Conservation (phyloP, 2,329 filamentous ascomycete genomes). For the Falciphora oryzae region DNA sequence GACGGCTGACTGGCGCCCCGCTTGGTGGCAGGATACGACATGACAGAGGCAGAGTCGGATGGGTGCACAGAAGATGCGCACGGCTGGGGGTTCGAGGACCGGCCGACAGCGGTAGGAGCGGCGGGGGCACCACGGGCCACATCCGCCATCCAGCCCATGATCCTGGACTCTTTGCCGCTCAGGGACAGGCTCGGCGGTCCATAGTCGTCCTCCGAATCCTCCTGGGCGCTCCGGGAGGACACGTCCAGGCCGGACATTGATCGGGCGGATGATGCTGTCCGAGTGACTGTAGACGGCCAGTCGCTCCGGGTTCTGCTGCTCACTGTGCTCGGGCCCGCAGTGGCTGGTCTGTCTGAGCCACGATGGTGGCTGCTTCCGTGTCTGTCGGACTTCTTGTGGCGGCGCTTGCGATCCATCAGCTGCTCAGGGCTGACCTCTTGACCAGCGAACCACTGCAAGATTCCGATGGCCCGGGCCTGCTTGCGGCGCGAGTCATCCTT, state of each 20-base stretch:
- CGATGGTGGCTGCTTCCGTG: too few species aligned
- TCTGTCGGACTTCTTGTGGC: too few species aligned
- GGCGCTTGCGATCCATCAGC: neutral
- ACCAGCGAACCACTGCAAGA: neutral
- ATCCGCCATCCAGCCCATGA: neutral
- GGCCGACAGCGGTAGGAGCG: too few species aligned
- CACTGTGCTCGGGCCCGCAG: too few species aligned
- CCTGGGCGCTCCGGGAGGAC: neutral
- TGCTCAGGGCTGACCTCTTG: neutral
- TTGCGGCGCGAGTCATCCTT: neutral
- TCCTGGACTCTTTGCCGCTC: neutral
- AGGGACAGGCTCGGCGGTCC: too few species aligned
- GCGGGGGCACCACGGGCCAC: neutral
- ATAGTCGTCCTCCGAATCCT: neutral
- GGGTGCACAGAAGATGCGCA: neutral
- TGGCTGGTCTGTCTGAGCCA: too few species aligned
- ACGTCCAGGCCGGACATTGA: too few species aligned
- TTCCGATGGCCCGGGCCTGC: neutral
- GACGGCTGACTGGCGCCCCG: neutral
- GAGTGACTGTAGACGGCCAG: too few species aligned
- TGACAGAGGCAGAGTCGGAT: neutral
- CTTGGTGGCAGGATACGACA: neutral
- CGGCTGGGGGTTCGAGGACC: too few species aligned
- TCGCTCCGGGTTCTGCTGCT: too few species aligned
- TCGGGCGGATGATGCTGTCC: too few species aligned